Base-by-base conservation (phyloP, 2,329 filamentous ascomycete genomes). In the Cladosporium sp. region DNA sequence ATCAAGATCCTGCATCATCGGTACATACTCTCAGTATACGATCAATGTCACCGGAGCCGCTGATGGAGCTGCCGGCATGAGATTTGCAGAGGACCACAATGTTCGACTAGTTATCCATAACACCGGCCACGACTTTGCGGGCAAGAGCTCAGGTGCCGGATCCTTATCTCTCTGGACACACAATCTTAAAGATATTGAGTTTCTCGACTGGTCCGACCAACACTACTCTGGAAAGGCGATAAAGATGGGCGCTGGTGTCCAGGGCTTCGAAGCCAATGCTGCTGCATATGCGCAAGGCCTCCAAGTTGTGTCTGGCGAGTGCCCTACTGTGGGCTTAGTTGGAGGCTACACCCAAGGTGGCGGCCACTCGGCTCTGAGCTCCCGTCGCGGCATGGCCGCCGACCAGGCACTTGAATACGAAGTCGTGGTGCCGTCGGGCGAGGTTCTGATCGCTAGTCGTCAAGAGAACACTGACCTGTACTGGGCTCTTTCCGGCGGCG, bases 301-400 rank as follows among this genome's bases (percentile, higher is more conserved):
- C 12, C 75, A 76, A 1, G 72, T 86, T 3, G 80, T 88, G 0
- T 81, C 80, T 0, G 85, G 84, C 2, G 78, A 78, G 2, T 79
- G 77, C 39, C 78, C 78, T 0, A 81, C 79, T 0, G 84, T 87
- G 3, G 84, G 84, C 1, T 63, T 84, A 5, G 79, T 81, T 0
- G 85, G 85, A 14, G 85, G 85, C 1, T 88, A 82, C 64, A 79
- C 75, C 3, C 82, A 85, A 67, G 84, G 84, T 5, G 85, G 83
- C 14, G 85, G 86, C 0, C 83, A 86, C 65, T 79, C 78, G 0
- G 73, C 78, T 0, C 73, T 88, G 1, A 75, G 74, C 36, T 80
- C 80, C 1, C 73, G 68, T 14, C 82, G 80, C 50, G 86, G 86
- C 5, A 74, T 89, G 0, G 81, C 72, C 12, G 84, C 83, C 0